Conservation (phyloP, 208 protist genomes). For the Herpetomonas samuelpessoai region DNA sequence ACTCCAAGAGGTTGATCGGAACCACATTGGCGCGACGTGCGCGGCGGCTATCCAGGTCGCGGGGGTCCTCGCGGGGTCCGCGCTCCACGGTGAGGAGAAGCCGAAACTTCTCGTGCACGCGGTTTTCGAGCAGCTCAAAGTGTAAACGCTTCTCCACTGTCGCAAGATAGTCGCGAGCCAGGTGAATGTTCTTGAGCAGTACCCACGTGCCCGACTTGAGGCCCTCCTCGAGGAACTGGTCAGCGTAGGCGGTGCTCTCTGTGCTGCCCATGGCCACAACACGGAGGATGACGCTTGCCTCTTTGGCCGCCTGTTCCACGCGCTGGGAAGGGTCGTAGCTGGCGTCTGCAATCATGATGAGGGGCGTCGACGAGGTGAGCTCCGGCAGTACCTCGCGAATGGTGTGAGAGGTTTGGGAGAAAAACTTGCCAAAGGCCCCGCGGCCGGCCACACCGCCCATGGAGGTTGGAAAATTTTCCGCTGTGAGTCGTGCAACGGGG, state of each 20-base stretch:
- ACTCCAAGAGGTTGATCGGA: conserved; percentile 73
- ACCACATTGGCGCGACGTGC: conserved; percentile 12
- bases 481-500: background rate
- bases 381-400: conserved; percentile 54
- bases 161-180: conserved; percentile 93
- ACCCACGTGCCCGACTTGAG: conserved; percentile 94
- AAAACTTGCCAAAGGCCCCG: conserved; percentile 33
- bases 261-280: conserved; percentile 96
- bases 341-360: conserved; percentile 85
- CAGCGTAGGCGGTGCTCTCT: conserved; percentile 92
- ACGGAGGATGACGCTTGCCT: conserved; percentile 44
- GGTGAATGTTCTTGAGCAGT: conserved; percentile 98
- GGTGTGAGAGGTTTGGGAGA: conserved; percentile 41
- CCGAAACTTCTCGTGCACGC: conserved; percentile 88
- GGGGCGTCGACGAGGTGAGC: conserved; percentile 55
- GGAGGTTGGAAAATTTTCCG: background rate
- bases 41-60: conserved; percentile 9
- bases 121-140: conserved; percentile 50
- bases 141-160: conserved; percentile 97
- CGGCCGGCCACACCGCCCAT: background rate
- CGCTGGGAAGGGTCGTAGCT: conserved; percentile 93
- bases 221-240: conserved; percentile 86
- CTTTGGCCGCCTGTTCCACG: conserved; percentile 89
- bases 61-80: conserved; percentile 35
- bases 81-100: conserved; percentile 98